phyloP scores from a whole-genome alignment of 306 rosid species.

The Psophocarpus tetragonolobus region DNA sequence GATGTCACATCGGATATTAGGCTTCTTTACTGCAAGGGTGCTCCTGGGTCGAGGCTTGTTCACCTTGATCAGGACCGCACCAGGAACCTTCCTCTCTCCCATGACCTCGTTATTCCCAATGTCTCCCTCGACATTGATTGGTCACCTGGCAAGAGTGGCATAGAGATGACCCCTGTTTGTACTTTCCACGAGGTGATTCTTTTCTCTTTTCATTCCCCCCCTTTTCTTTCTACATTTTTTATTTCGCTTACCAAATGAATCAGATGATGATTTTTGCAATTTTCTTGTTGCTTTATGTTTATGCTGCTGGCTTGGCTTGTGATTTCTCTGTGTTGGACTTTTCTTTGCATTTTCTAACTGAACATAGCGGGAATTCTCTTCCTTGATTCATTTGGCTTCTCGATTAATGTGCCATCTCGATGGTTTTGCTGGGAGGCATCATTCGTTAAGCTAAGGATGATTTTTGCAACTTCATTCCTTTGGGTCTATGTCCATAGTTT shows the following conservation, averaged over 20 bases:
- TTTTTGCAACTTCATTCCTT: constrained; percentile 6
- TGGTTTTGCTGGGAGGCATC: background rate
- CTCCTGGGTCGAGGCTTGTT: constrained; percentile 79
- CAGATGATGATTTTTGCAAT: constrained; percentile 19
- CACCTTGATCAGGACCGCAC: constrained; percentile 49
- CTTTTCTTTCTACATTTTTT: background rate
- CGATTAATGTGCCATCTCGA: background rate
- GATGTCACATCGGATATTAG: constrained; percentile 87
- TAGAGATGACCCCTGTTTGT: constrained; percentile 53
- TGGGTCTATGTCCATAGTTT: constrained; percentile 24
- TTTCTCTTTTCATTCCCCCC: constrained; percentile 1
- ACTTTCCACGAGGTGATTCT: constrained; percentile 64
- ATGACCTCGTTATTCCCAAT: background rate
- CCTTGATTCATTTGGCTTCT: constrained; percentile 28
- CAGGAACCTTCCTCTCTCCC: constrained; percentile 50
- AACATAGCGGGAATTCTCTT: background rate
- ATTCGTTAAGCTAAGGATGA: background rate
- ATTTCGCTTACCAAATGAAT: background rate
- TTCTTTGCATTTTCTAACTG: constrained; percentile 23
- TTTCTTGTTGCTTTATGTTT: constrained; percentile 28
- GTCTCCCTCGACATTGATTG: constrained; percentile 44
- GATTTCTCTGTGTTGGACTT: constrained; percentile 23
- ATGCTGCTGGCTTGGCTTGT: background rate
- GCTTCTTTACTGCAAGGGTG: constrained; percentile 82
- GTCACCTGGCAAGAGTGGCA: constrained; percentile 36